These are phyloP conservation scores for Pseudomicrostroma phylloplanum DNA, from an alignment of 1,284 basidiomycete species.

Conservation along the genomic window DNA sequence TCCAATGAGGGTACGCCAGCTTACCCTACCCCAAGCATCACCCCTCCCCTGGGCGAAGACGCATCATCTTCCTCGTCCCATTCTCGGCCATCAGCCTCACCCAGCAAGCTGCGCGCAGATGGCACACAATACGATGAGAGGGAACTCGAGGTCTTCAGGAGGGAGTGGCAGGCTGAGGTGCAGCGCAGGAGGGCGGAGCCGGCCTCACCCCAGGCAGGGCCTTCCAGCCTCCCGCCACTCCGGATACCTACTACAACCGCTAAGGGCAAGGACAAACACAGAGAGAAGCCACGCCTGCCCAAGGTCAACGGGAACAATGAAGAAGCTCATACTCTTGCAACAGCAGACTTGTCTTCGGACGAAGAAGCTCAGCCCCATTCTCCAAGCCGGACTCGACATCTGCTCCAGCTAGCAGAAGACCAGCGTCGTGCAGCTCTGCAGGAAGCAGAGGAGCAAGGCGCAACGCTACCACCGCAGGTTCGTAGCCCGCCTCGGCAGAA, in stretches of 20 bases:
- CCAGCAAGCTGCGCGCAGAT: background rate
- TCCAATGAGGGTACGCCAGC: background rate
- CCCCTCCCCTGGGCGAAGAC: background rate
- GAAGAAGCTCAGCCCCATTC: background rate
- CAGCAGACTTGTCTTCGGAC: slow-evolving; percentile 14
- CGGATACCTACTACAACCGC: slow-evolving; percentile 6
- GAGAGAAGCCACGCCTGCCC: background rate
- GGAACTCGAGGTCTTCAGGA: slow-evolving; percentile 29
- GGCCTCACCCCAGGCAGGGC: background rate
- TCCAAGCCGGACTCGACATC: slow-evolving; percentile 11
- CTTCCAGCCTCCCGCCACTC: background rate
- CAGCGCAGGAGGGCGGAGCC: slow-evolving; percentile 3
- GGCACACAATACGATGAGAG: slow-evolving; percentile 13
- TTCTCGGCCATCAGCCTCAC: background rate
- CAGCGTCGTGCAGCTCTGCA: background rate
- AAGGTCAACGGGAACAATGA: slow-evolving; percentile 9
- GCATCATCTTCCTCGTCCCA: background rate
- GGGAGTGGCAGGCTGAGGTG: slow-evolving; percentile 33
- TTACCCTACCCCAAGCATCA: background rate
- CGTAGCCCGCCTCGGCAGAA: slow-evolving; percentile 8
- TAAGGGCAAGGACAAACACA: background rate
- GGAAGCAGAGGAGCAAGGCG: slow-evolving; percentile 6
- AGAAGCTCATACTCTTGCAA: background rate
- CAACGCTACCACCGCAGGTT: slow-evolving; percentile 13
- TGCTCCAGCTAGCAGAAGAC: background rate